These are phyloP conservation scores for Lachancea mirantina DNA, from an alignment of 805 yeast genomes.

Conservation along the genomic window DNA sequence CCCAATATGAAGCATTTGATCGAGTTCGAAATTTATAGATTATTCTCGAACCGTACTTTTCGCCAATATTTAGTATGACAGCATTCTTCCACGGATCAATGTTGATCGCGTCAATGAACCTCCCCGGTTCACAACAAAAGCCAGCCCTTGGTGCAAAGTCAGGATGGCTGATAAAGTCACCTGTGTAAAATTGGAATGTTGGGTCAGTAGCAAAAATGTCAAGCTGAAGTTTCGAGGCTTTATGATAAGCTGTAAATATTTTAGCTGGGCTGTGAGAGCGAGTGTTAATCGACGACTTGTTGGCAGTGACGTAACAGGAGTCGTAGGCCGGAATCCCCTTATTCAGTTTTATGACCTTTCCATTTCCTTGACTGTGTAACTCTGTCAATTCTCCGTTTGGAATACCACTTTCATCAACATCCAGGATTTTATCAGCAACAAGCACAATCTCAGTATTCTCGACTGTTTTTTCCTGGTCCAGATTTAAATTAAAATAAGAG, in stretches of 20 bases:
- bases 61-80: conserved; percentile 44
- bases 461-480: conserved; percentile 25
- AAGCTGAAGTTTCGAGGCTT: conserved; percentile 37
- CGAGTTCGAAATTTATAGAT: conserved; percentile 24
- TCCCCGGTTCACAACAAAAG: conserved; percentile 55
- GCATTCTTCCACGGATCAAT: conserved; percentile 39
- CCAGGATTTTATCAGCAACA: conserved; percentile 35
- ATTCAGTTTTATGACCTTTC: conserved; percentile 1
- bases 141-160: conserved; percentile 38
- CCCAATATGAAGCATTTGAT: too few relatives aligned
- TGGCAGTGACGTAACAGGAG: conserved; percentile 41
- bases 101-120: conserved; percentile 51
- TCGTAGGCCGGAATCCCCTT: conserved; percentile 32
- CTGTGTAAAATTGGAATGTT: conserved; percentile 58
- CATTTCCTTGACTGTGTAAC: too few relatives aligned
- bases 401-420: conserved; percentile 34
- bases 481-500: conserved; percentile 48
- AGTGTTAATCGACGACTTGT: conserved; percentile 38
- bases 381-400: conserved; percentile 39
- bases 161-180: conserved; percentile 38
- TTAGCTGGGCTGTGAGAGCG: conserved; percentile 32
- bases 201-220: conserved; percentile 54
- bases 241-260: conserved; percentile 40
- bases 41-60: conserved; percentile 44
- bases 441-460: conserved; percentile 36